Base-by-base conservation (phyloP, 257 asterid species). In the Ligustrum vulgare region DNA sequence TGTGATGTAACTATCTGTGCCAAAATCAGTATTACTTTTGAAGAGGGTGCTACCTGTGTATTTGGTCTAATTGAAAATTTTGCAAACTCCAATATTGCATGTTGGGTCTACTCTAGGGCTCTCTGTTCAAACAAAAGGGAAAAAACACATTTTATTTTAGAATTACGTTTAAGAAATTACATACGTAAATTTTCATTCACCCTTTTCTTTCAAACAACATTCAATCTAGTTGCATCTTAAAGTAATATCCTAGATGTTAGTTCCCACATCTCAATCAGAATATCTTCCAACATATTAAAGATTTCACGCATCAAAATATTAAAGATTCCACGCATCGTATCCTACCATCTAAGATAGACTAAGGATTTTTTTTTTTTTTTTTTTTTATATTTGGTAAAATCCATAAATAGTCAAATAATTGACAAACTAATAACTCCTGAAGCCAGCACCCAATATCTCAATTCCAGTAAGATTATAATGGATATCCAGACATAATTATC, bases 31-130 rank as follows among this genome's bases (percentile, higher is more conserved):
- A 41, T 18, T 28, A 28, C 20, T 23, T 35, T 70, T 67, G 28
- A 70, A 66, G 25, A 34, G 68, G 67, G 58, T n/a, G 34, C 54
- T 74, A 74, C 87, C 86, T 79, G 86, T 73, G 72, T 78, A 34
- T 77, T 69, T 33, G 71, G 37, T 54, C 82, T 70, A 18, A 71
- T 43, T 73, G 82, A 76, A 72, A 80, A 81, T 37, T 71, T 67
- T 66, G 74, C 79, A 43, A 72, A 62, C 68, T 76, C 80, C 45
- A 66, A 16, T 10, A 71, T 33, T 33, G 67, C 62, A 63, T 31
- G 64, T 28, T 63, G 77, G 76, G 75, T 71, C 75, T 78, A 81
- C 28, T 72, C 80, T 18, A 82, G 49, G 68, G 79, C 78, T 67
- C 75, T 79, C 86, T 80, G 78, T 56, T 78, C 79, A 74, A 67